phyloP scores from a whole-genome alignment of 495 filamentous ascomycete genomes.

The Podospora didyma region DNA sequence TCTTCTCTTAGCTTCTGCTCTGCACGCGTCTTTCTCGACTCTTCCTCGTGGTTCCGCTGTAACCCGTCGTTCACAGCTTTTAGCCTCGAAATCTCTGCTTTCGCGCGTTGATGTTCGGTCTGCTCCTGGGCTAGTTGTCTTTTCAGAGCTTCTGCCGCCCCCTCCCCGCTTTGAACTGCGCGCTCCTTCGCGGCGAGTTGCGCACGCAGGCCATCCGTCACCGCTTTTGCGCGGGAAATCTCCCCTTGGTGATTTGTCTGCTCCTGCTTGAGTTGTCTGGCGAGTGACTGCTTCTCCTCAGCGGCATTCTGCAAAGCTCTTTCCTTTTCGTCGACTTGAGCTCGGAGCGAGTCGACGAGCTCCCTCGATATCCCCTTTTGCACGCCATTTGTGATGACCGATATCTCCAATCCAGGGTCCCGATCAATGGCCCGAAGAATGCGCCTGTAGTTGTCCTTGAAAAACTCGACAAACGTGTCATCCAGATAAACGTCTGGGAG shows the following conservation, averaged over 20 bases:
- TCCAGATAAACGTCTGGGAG: constrained; percentile 86
- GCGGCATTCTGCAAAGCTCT: constrained; percentile 65
- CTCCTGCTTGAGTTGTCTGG: constrained; percentile 70
- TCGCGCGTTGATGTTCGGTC: constrained; percentile 60
- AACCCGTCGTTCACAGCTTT: constrained; percentile 67
- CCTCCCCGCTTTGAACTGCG: constrained; percentile 60
- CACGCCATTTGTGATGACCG: constrained; percentile 69
- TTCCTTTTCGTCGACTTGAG: constrained; percentile 69
- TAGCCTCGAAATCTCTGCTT: constrained; percentile 64
- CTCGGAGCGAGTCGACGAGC: constrained; percentile 76
- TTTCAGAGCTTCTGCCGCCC: constrained; percentile 56
- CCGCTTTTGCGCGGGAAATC: constrained; percentile 57
- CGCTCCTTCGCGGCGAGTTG: constrained; percentile 65
- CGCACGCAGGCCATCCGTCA: constrained; percentile 63
- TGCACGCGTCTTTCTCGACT: constrained; percentile 23
- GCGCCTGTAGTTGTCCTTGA: constrained; percentile 92
- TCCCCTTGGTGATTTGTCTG: constrained; percentile 72
- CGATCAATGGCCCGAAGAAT: constrained; percentile 84
- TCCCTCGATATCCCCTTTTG: constrained; percentile 81
- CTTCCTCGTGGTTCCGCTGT: constrained; percentile 62
- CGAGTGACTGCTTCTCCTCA: constrained; percentile 59
- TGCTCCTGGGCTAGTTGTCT: constrained; percentile 66
- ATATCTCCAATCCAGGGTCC: constrained; percentile 81
- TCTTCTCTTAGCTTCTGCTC: constrained; percentile 35
- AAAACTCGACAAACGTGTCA: constrained; percentile 82